Evolutionary conservation across 2,329 filamentous ascomycete species (phyloP).

Genomic region (Hypomyces perniciosus): DNA sequence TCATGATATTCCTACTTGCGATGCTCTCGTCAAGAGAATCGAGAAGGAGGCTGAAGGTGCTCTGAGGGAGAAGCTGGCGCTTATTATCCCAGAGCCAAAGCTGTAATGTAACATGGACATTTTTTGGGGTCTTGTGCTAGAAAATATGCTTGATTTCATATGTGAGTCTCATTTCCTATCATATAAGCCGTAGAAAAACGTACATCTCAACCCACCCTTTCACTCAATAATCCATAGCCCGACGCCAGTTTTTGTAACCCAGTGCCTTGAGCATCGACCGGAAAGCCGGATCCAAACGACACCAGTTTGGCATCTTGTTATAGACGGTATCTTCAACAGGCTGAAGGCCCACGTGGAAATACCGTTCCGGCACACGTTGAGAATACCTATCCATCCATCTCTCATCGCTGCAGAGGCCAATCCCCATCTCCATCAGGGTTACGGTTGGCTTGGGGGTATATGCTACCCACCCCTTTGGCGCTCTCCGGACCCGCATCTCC

Average conservation of each 20-base stretch:
- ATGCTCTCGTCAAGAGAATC: constrained; percentile 62
- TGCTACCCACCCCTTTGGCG: constrained; percentile 22
- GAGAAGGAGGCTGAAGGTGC: constrained; percentile 69
- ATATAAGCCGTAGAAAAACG: too few species aligned
- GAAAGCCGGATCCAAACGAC: constrained; percentile 9
- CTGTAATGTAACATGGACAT: constrained; percentile 35
- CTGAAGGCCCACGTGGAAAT: constrained; percentile 1
- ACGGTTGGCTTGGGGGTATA: constrained; percentile 14
- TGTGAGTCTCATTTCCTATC: not conserved
- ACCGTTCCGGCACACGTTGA: constrained; percentile 19
- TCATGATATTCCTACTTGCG: constrained; percentile 74
- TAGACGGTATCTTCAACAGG: too few species aligned
- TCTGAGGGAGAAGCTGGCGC: constrained; percentile 51
- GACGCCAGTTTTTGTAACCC: too few species aligned
- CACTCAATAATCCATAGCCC: too few species aligned
- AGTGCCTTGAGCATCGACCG: not conserved
- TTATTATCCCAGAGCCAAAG: constrained; percentile 54
- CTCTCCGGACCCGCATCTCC: constrained; percentile 9
- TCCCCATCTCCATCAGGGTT: constrained; percentile 27
- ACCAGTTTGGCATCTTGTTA: not conserved
- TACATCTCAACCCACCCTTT: too few species aligned
- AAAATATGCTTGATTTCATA: not conserved
- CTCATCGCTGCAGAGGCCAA: constrained; percentile 21
- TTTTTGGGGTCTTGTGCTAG: not conserved
- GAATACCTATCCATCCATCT: constrained; percentile 10